Conservation (phyloP, 2,329 filamentous ascomycete genomes). For the Thielaviopsis populi region DNA sequence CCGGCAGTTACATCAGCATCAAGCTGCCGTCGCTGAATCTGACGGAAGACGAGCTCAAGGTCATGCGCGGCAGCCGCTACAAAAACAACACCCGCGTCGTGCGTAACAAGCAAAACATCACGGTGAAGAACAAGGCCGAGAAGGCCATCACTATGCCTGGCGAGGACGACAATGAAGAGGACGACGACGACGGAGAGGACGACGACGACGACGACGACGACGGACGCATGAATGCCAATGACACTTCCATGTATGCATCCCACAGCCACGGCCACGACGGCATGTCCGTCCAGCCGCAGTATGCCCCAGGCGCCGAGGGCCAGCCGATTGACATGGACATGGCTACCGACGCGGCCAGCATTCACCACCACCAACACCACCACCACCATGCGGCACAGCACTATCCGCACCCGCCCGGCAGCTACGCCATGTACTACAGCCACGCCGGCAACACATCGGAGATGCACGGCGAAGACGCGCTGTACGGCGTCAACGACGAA, state of each 20-base stretch:
- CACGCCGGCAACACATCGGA: neutral
- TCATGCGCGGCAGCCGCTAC: constrained; percentile 24
- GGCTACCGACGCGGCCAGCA: neutral
- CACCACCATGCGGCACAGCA: neutral
- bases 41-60: constrained; percentile 26
- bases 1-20: constrained; percentile 25
- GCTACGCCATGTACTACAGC: neutral
- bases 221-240: constrained; percentile 17
- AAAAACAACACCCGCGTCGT: constrained; percentile 18
- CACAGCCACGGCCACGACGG: neutral
- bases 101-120: constrained; percentile 19
- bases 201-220: constrained; percentile 10
- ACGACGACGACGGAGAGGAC: constrained; percentile 11
- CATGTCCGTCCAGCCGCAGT: neutral
- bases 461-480: neutral
- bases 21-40: constrained; percentile 28
- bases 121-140: constrained; percentile 18
- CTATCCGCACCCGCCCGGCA: neutral
- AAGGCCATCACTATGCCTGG: constrained; percentile 7
- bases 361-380: neutral
- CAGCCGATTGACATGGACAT: neutral
- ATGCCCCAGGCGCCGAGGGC: neutral
- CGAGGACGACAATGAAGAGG: constrained; percentile 14
- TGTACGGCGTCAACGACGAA: constrained; percentile 19
- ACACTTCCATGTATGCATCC: neutral